Base-by-base conservation (phyloP, 1,284 basidiomycete genomes). In the Tylopilus sp. region DNA sequence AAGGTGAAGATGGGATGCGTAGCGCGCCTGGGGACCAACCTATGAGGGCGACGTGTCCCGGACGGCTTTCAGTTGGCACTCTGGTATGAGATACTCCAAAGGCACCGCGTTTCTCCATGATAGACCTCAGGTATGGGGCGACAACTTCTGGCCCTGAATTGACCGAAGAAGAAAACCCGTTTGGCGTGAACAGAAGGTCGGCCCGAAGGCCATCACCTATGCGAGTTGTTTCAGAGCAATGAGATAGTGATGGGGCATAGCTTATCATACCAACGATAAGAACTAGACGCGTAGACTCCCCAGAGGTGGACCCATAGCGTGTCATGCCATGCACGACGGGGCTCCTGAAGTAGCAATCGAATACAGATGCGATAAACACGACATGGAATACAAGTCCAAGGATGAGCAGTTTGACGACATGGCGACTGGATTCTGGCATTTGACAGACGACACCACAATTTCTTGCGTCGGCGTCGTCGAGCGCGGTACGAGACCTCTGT, bases 321-420 rank as follows among this genome's bases (percentile, higher is more conserved):
- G 82, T 75, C 91, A 92, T 93, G 58, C 92, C 92, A 83, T 88
- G 85, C 32, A 92, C 90, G 9, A 93, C 91, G 1, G 92, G 91
- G 67, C 90, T 92, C 29, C 89, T 93, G 73, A 97, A 97, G 78
- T 97, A 96, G 78, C 95, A 95, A 80, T 96, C 94, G 78, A 96
- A 97, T 39, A 96, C 89, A 32, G 91, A 89, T 63, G 86, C 84
- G 67, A 94, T 89, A 77, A 89, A 93, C 12, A 90, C 81, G 58
- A 93, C 76, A 75, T 95, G 94, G 74, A 95, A 95, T 29, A 91
- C 72, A 38, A 95, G 83, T 33, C 92, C 92, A 44, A 93, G 77
- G 29, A 87, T 65, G 24, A 95, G 84, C 16, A 94, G 80, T 53
- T 69, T 70, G 69, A 70, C 38, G 39, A 79, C 77, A 68, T 69